These are phyloP conservation scores for Cicer yamashitae DNA, from an alignment of 306 rosid genomes.

Conservation along the genomic window DNA sequence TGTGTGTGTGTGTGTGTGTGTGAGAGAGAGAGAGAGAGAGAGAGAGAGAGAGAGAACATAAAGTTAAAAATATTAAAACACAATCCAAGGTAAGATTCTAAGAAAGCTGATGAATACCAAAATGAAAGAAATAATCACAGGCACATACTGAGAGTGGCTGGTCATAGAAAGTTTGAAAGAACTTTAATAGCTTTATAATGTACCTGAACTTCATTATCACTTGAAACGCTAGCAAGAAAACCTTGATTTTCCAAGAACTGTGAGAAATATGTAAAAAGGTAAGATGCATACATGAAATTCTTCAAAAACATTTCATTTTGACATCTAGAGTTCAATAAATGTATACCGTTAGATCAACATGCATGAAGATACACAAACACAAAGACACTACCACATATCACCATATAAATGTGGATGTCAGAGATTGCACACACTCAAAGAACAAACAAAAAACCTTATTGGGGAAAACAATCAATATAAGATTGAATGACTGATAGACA, in stretches of 20 bases:
- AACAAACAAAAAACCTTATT: slow-evolving; percentile 11
- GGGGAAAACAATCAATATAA: background rate
- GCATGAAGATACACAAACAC: slow-evolving; percentile 12
- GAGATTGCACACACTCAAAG: slow-evolving; percentile 2
- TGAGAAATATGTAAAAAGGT: slow-evolving; percentile 22
- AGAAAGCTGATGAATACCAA: slow-evolving; percentile 24
- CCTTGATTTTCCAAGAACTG: slow-evolving; percentile 95
- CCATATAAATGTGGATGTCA: slow-evolving; percentile 8
- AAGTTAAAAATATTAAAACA: background rate
- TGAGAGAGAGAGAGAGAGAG: background rate
- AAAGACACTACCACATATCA: background rate
- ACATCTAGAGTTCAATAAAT: slow-evolving; percentile 36
- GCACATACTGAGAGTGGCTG: slow-evolving; percentile 16
- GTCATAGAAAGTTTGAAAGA: slow-evolving; percentile 30
- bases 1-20: background rate
- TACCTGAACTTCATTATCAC: slow-evolving; percentile 88
- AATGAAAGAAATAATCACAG: slow-evolving; percentile 11
- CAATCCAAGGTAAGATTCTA: slow-evolving; percentile 29
- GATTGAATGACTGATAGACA: slow-evolving; percentile 18
- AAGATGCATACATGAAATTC: slow-evolving; percentile 30
- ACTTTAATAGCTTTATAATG: slow-evolving; percentile 30
- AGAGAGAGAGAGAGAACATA: background rate
- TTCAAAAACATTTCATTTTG: slow-evolving; percentile 25
- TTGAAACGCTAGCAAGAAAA: slow-evolving; percentile 76
- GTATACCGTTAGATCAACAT: slow-evolving; percentile 30